A percentile compares a stretch with the other conserved stretches of the same genome.
These are phyloP conservation scores for Suillus weaverae DNA, from an alignment of 768 basidiomycete genomes.

Conservation along the genomic window DNA sequence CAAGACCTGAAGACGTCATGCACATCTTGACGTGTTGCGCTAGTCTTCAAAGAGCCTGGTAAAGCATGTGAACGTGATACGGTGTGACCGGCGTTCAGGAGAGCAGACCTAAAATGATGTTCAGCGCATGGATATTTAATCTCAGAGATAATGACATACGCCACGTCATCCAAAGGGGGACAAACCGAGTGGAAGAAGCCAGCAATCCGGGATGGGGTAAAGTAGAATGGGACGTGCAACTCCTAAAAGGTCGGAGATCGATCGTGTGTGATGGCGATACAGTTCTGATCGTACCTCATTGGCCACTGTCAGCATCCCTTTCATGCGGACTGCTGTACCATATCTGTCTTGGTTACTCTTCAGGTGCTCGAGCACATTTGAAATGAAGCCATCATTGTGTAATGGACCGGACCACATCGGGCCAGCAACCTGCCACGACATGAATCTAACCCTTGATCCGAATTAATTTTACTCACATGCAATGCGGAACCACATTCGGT, in stretches of 20 bases:
- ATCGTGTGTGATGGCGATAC: conserved; percentile 1
- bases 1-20: conserved; percentile 86
- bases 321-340: conserved; percentile 82
- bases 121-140: background rate
- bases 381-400: conserved; percentile 74
- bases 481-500: conserved; percentile 77
- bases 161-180: conserved; percentile 72
- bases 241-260: conserved; percentile 49
- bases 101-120: conserved; percentile 63
- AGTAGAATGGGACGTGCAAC: conserved; percentile 77
- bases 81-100: conserved; percentile 81
- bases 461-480: conserved; percentile 54
- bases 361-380: conserved; percentile 73
- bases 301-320: conserved; percentile 92
- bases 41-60: conserved; percentile 89
- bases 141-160: conserved; percentile 47
- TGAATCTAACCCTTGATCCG: background rate
- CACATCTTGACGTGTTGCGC: conserved; percentile 67
- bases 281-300: conserved; percentile 63
- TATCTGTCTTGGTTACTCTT: conserved; percentile 63
- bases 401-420: conserved; percentile 96
- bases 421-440: conserved; percentile 66
- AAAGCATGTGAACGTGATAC: conserved; percentile 91
- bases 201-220: conserved; percentile 78
- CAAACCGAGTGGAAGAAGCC: conserved; percentile 80